phyloP scores from a whole-genome alignment of 2,329 filamentous ascomycete genomes.

The Nothophaeocryptopus gaeumannii region DNA sequence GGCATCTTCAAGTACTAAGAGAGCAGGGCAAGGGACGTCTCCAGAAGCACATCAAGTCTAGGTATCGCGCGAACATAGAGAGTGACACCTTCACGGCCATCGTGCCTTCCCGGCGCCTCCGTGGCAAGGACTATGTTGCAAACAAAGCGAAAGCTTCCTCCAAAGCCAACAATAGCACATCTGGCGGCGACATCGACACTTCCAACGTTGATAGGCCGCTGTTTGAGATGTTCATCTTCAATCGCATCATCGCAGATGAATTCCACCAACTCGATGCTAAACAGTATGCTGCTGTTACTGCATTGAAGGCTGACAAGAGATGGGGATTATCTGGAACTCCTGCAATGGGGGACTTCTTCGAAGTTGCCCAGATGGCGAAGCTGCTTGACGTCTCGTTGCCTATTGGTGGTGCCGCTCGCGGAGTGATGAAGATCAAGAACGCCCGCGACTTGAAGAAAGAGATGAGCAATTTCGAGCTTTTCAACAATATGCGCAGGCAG shows the following conservation, averaged over 20 bases:
- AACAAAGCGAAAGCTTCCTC: conserved; percentile 15
- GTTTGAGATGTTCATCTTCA: conserved; percentile 61
- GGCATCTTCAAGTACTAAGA: conserved; percentile 41
- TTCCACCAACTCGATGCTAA: conserved; percentile 56
- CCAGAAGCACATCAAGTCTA: conserved; percentile 25
- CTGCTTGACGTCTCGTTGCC: conserved; percentile 57
- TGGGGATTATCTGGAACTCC: conserved; percentile 67
- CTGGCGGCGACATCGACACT: conserved; percentile 12
- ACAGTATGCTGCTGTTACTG: conserved; percentile 41
- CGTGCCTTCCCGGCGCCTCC: conserved; percentile 36
- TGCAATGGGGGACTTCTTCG: conserved; percentile 54
- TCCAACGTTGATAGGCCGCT: conserved; percentile 30
- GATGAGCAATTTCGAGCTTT: conserved; percentile 53
- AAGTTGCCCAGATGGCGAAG: conserved; percentile 58
- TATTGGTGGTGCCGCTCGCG: conserved; percentile 50
- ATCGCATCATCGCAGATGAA: conserved; percentile 62
- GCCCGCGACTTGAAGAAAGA: conserved; percentile 43
- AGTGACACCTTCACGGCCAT: conserved; percentile 34
- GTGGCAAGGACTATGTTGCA: conserved; percentile 25
- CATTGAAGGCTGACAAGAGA: conserved; percentile 50
- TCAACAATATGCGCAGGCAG: conserved; percentile 50
- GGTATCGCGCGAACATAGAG: conserved; percentile 12
- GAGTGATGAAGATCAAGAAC: conserved; percentile 46
- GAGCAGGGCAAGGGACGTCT: conserved; percentile 34
- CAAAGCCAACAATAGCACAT: conserved; percentile 12